Percentiles rank a stretch among this genome's conserved stretches.
Conservation (phyloP, 768 basidiomycete species). For the Dioszegia crocea region DNA sequence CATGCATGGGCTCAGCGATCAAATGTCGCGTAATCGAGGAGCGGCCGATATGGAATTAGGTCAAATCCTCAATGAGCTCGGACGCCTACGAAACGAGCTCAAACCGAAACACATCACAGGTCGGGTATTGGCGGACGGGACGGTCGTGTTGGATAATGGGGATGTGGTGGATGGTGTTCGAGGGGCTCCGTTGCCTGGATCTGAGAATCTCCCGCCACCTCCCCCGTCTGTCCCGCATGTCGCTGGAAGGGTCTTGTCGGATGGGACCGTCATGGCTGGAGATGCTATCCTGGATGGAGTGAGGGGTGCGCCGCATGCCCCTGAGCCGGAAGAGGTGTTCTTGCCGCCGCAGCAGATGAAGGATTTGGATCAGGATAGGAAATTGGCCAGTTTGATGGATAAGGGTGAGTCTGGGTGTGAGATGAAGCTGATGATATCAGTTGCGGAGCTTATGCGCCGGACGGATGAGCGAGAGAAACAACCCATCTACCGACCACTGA, state of each 20-base stretch:
- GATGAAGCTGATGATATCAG: conserved; percentile 21
- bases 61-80: conserved; percentile 44
- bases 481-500: not conserved
- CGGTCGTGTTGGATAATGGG: conserved; percentile 40
- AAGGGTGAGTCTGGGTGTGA: conserved; percentile 29
- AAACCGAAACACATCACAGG: conserved; percentile 40
- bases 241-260: conserved; percentile 33
- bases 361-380: conserved; percentile 44
- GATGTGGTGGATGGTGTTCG: conserved; percentile 38
- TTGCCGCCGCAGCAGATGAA: conserved; percentile 18
- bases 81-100: conserved; percentile 37
- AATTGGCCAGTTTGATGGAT: conserved; percentile 37
- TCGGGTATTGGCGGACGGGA: conserved; percentile 40
- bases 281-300: conserved; percentile 43
- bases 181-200: conserved; percentile 31
- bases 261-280: conserved; percentile 41
- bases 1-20: conserved; percentile 43
- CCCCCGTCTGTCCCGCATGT: conserved; percentile 28
- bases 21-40: conserved; percentile 34
- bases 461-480: conserved; percentile 1
- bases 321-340: not conserved
- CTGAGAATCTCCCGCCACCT: conserved; percentile 22
- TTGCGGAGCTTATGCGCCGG: conserved; percentile 39
- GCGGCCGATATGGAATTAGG: conserved; percentile 33
- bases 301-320: conserved; percentile 28